Evolutionary conservation across 202 grass and related monocot species (phyloP).

Genomic region (Setaria italica): DNA sequence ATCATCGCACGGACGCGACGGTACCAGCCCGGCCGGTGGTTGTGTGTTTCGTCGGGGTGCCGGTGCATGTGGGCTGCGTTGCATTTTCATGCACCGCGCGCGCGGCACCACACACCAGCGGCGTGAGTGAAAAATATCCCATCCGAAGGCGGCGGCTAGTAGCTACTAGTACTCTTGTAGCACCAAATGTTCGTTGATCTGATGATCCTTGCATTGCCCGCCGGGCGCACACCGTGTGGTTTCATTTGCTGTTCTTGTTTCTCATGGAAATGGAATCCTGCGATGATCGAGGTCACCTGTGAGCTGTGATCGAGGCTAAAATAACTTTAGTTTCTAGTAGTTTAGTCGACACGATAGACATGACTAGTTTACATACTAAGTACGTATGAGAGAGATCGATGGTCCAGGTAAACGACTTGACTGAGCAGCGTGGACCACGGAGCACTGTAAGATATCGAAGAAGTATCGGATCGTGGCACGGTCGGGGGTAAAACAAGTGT

Average conservation of each 20-base stretch:
- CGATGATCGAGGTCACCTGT: constrained; percentile 14
- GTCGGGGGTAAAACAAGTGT: constrained; percentile 28
- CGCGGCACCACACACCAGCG: background rate
- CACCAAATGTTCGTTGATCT: background rate
- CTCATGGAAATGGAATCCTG: constrained; percentile 20
- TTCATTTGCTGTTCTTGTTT: background rate
- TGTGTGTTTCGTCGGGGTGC: constrained; percentile 32
- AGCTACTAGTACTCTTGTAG: background rate
- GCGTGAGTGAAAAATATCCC: constrained; percentile 10
- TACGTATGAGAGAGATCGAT: too few relatives aligned
- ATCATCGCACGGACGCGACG: background rate
- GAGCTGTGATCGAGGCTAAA: background rate
- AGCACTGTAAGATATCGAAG: too few relatives aligned
- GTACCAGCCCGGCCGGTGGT: constrained; percentile 16
- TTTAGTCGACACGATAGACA: background rate
- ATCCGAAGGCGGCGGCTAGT: background rate
- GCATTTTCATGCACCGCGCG: background rate
- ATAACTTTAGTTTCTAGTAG: too few relatives aligned
- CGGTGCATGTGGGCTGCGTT: constrained; percentile 3
- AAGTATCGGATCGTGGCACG: constrained; percentile 1
- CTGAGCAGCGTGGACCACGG: background rate
- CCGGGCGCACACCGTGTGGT: constrained; percentile 7
- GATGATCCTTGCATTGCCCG: background rate
- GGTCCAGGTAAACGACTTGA: background rate
- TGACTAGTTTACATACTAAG: too few relatives aligned